Evolutionary conservation across 106 monocot species (phyloP), one percentile per base, ranked within the genome.

Genomic region (Dactylorhiza incarnata): DNA sequence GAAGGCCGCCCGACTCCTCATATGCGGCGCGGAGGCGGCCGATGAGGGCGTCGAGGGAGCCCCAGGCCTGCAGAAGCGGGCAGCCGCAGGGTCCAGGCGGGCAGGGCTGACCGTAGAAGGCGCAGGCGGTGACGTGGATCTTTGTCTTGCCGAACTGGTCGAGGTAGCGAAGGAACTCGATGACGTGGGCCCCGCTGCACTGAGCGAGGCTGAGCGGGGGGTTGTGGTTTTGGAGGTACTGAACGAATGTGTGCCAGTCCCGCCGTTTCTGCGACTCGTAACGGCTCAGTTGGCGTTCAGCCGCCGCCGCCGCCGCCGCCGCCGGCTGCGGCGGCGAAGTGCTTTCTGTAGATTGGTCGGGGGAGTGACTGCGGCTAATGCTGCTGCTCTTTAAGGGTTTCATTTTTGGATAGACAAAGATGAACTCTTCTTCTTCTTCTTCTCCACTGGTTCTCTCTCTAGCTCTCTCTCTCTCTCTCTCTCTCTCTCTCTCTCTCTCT

Each of bases 71-170:
- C 26, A 58, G 61, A 48, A 87, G 79, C 0, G 84, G 84, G 73
- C 87, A 87, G 10, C 78, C 22, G 73, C 87, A 87, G 5, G 84
- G 81, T 12, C 84, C 78, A 10, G 87, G 84, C 2, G 87, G 84
- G 43, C 12, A 71, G 3, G 87, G 87, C 37, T 82, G 78, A 62
- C 87, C 87, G 82, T 59, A 84, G 77, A 79, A 84, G 62, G 75
- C 26, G 77, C 87, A 88, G 3, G 61, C 82, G 23, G 44, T 10
- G n/a, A 74, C 54, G 81, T 88, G 88, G 22, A 88, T 85, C 82
- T 85, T 85, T 8, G 88, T 88, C 78, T 88, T 88, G 15, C 85
- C 88, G 78, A 85, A 85, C 79, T 88, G 88, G 74, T 85, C 88
- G 6, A 85, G 78, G 59, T 85, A 85, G 49, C 73, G 78, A 11